phyloP scores from a whole-genome alignment of 1,284 basidiomycete species.

The Boletus sp. region DNA sequence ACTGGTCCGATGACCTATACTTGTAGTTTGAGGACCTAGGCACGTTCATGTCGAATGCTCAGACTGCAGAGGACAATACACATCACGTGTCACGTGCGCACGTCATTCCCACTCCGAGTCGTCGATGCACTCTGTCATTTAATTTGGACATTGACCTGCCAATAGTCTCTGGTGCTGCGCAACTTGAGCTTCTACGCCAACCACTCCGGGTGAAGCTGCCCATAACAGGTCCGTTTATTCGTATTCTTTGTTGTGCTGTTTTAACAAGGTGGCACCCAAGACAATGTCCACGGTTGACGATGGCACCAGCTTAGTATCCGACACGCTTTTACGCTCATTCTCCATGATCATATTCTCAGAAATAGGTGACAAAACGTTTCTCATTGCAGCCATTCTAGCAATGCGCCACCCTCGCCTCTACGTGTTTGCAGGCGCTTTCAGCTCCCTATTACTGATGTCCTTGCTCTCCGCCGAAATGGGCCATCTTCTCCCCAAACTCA shows the following conservation, averaged over 20 bases:
- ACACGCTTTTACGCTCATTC: conserved; percentile 74
- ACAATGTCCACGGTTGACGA: conserved; percentile 20
- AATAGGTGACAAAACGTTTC: conserved; percentile 97
- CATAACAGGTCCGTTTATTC: conserved; percentile 5
- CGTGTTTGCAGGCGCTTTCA: conserved; percentile 89
- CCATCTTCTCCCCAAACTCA: conserved; percentile 76
- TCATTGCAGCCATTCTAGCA: conserved; percentile 95
- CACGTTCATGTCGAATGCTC: no score
- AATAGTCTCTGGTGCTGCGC: neutral
- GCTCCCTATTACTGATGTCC: conserved; percentile 89
- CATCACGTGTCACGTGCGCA: conserved; percentile 8
- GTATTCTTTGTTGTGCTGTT: neutral
- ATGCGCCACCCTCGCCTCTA: conserved; percentile 86
- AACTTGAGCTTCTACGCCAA: neutral
- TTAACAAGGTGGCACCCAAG: conserved; percentile 7
- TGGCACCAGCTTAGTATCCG: conserved; percentile 20
- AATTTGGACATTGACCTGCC: neutral
- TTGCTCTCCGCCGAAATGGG: conserved; percentile 86
- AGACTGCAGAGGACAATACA: no score
- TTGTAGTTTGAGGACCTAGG: no score
- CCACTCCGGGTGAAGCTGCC: neutral
- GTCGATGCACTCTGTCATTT: neutral
- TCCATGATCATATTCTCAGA: conserved; percentile 88
- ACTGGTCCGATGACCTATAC: conserved; percentile 33
- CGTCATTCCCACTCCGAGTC: neutral